Conservation (phyloP, 108 stramenopile species). For the Skeletonema menzelii region DNA sequence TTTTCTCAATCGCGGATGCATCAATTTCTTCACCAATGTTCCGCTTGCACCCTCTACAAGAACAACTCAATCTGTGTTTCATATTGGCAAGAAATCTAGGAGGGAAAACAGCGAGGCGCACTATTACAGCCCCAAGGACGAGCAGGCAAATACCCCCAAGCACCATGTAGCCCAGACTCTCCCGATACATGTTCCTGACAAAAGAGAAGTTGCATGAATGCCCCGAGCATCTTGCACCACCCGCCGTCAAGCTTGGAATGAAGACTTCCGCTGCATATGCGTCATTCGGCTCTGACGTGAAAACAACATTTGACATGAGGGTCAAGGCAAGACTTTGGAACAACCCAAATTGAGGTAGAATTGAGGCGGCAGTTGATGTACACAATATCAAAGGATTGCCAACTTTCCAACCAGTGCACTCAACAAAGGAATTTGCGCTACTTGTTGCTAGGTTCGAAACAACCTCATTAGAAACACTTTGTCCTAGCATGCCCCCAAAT, state of each 20-base stretch:
- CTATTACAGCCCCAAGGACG: conserved; percentile 38
- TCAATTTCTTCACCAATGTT: background rate
- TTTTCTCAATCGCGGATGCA: background rate
- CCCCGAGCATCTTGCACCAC: conserved; percentile 41
- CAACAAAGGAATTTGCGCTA: conserved; percentile 23
- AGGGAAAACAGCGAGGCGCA: conserved; percentile 40
- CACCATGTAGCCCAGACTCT: conserved; percentile 44
- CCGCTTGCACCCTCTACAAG: background rate
- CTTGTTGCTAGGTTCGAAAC: background rate
- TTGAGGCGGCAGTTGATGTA: conserved; percentile 26
- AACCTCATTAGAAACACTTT: background rate
- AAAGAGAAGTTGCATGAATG: conserved; percentile 39
- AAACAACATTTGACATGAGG: conserved; percentile 36
- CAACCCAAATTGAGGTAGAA: conserved; percentile 54
- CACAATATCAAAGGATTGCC: conserved; percentile 18
- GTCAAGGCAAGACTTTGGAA: conserved; percentile 44
- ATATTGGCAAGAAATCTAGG: conserved; percentile 2
- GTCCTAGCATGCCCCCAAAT: background rate
- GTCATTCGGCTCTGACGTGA: conserved; percentile 47
- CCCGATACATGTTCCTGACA: conserved; percentile 21
- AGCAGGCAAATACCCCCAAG: conserved; percentile 43
- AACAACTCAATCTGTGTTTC: conserved; percentile 10
- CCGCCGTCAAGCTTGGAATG: conserved; percentile 22
- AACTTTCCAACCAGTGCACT: conserved; percentile 43
- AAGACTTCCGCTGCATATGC: conserved; percentile 34